Evolutionary conservation across 768 basidiomycete species (phyloP).

Genomic region (Trametes cinnabarina): DNA sequence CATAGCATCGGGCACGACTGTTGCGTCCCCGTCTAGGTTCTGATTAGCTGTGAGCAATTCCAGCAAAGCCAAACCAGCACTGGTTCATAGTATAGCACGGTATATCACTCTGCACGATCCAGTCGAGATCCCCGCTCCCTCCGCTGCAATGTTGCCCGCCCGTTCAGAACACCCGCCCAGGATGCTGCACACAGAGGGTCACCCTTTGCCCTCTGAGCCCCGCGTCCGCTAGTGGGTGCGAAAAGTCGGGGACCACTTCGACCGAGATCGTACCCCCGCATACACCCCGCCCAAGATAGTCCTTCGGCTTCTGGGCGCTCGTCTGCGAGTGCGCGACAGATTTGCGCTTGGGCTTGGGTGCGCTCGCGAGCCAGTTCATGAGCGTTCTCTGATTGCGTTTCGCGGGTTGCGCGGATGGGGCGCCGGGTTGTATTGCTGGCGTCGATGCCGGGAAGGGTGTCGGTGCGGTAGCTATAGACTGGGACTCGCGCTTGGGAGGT

Average conservation of each 20-base stretch:
- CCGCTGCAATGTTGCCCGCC: no score
- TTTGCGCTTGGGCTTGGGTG: background rate
- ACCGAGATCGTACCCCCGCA: constrained; percentile 21
- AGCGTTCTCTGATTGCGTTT: constrained; percentile 18
- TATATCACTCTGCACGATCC: no score
- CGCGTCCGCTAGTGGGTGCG: constrained; percentile 14
- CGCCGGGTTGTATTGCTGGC: background rate
- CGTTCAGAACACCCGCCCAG: background rate
- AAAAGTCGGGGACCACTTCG: constrained; percentile 11
- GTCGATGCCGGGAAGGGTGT: background rate
- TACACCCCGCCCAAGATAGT: background rate
- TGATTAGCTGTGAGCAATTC: no score
- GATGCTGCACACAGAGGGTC: constrained; percentile 16
- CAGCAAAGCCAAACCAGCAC: no score
- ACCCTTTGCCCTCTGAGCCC: constrained; percentile 21
- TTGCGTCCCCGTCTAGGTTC: no score
- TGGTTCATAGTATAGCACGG: no score
- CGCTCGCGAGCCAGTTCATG: constrained; percentile 11
- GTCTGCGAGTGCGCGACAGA: no score
- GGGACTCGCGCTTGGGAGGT: background rate
- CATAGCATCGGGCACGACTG: no score
- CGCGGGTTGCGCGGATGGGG: background rate
- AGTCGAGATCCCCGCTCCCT: no score
- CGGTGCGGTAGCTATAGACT: no score
- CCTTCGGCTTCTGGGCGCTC: background rate